phyloP scores from a whole-genome alignment of 2,329 filamentous ascomycete species.

The Penicillium corylophilum region DNA sequence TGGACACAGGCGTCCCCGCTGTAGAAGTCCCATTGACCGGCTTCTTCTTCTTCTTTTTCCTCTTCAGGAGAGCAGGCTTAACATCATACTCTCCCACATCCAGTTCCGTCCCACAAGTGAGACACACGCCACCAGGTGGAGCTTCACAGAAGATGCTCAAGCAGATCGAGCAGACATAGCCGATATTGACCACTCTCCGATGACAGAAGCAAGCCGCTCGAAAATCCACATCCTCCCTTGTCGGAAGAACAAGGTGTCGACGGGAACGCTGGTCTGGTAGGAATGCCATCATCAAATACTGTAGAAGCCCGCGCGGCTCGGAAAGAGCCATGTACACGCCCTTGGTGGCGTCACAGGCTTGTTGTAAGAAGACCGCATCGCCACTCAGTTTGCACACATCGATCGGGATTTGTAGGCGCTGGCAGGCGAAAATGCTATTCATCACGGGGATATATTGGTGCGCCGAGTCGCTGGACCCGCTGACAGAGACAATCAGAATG shows the following conservation, averaged over 20 bases:
- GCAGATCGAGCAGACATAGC: slow-evolving; percentile 95
- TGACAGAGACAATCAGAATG: slow-evolving; percentile 87
- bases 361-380: slow-evolving; percentile 88
- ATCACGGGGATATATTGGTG: slow-evolving; percentile 96
- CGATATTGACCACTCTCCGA: slow-evolving; percentile 82
- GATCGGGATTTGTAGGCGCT: slow-evolving; percentile 82
- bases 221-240: slow-evolving; percentile 87
- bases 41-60: slow-evolving; percentile 76
- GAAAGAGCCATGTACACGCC: slow-evolving; percentile 67
- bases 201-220: slow-evolving; percentile 98
- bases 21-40: slow-evolving; percentile 46
- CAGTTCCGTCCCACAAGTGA: slow-evolving; percentile 79
- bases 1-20: slow-evolving; percentile 62
- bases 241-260: slow-evolving; percentile 70
- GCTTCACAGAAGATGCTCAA: slow-evolving; percentile 85
- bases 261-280: slow-evolving; percentile 68
- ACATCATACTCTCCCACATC: slow-evolving; percentile 73
- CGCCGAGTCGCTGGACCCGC: slow-evolving; percentile 80
- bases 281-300: slow-evolving; percentile 94
- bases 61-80: slow-evolving; percentile 71
- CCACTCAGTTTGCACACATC: slow-evolving; percentile 86
- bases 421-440: slow-evolving; percentile 96
- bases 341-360: slow-evolving; percentile 73
- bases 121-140: slow-evolving; percentile 64
- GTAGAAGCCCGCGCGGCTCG: slow-evolving; percentile 69